A percentile compares a stretch with the other conserved stretches of the same genome.
Evolutionary conservation across 2,329 filamentous ascomycete genomes (phyloP).

Genomic region (Paraconiothyrium brasiliense): DNA sequence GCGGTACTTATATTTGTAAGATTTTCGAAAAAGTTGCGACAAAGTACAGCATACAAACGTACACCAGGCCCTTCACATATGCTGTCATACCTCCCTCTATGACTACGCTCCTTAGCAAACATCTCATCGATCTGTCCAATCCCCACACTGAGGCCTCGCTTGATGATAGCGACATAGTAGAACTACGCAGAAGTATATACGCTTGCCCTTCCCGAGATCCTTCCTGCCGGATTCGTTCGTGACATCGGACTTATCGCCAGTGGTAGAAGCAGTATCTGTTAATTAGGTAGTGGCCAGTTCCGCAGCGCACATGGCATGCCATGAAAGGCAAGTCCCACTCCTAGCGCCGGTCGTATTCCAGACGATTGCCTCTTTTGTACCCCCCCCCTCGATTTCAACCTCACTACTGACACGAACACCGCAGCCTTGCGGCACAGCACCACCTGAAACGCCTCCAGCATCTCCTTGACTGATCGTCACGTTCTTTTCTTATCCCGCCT

Average conservation of each 20-base stretch:
- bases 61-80: neutral
- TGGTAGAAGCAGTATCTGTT: neutral
- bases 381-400: neutral
- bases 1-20: neutral
- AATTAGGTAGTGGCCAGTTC: neutral
- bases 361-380: neutral
- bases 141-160: neutral
- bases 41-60: neutral
- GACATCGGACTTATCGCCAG: neutral
- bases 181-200: neutral
- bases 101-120: neutral
- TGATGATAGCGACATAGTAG: neutral
- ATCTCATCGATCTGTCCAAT: neutral
- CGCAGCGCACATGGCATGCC: neutral
- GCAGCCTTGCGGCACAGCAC: slow-evolving; percentile 6
- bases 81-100: neutral
- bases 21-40: neutral
- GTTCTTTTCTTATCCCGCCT: neutral
- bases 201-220: neutral
- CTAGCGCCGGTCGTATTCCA: slow-evolving; percentile 4
- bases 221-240: neutral
- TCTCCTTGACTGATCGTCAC: neutral
- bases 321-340: neutral
- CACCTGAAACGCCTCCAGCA: neutral
- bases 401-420: neutral